Evolutionary conservation across 441 rosid species (phyloP).

Genomic region (Capsella rubella): DNA sequence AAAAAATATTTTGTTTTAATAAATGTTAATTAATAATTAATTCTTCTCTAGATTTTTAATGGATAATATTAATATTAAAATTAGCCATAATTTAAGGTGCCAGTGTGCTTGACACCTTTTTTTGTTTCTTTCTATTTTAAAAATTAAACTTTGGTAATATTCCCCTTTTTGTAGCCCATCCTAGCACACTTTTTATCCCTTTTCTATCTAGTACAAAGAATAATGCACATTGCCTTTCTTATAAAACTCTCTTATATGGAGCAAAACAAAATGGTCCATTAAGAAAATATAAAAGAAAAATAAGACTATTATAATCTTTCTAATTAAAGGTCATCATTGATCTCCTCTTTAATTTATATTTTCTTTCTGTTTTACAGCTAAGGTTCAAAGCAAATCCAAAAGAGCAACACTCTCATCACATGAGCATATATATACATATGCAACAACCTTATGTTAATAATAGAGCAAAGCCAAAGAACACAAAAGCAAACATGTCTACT

Average conservation of each 20-base stretch:
- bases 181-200: slow-evolving; percentile 36
- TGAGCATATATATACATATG: slow-evolving; percentile 56
- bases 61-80: neutral
- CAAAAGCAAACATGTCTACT: slow-evolving; percentile 39
- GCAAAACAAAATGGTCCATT: neutral
- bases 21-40: neutral
- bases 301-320: slow-evolving; percentile 10
- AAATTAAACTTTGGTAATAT: slow-evolving; percentile 28
- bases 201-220: slow-evolving; percentile 42
- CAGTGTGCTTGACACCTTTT: slow-evolving; percentile 42
- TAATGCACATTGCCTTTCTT: slow-evolving; percentile 37
- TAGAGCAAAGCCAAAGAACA: slow-evolving; percentile 35
- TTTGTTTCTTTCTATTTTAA: slow-evolving; percentile 39
- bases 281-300: neutral
- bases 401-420: slow-evolving; percentile 28
- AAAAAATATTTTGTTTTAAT: neutral
- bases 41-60: neutral
- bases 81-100: slow-evolving; percentile 24
- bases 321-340: slow-evolving; percentile 33
- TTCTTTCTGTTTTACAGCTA: slow-evolving; percentile 35
- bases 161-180: slow-evolving; percentile 40
- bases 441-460: slow-evolving; percentile 29
- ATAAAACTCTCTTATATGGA: slow-evolving; percentile 22
- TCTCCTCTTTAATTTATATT: neutral
- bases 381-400: slow-evolving; percentile 16